A percentile compares a stretch with the other conserved stretches of the same genome.
Conservation (phyloP, 805 yeast genomes). For the Wickerhamomyces strasburgensis region DNA sequence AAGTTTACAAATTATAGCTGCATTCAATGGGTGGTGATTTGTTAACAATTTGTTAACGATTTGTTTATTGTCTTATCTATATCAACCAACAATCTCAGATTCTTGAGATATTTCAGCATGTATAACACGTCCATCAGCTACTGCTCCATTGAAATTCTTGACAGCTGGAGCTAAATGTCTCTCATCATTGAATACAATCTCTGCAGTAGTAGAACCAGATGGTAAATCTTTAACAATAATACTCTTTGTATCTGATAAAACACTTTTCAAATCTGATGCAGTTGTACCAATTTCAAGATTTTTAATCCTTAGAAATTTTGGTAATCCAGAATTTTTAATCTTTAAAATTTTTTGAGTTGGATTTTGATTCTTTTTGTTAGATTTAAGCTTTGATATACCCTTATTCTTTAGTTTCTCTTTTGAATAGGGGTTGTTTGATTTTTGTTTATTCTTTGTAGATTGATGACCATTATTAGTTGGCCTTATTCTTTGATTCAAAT, state of each 20-base stretch:
- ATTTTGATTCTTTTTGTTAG: not conserved
- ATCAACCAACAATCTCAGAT: not conserved
- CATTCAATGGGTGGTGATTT: too few species aligned
- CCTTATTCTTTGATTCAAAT: conserved; percentile 9
- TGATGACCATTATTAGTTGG: conserved; percentile 6
- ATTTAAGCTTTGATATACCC: not conserved
- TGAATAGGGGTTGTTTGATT: conserved; percentile 1
- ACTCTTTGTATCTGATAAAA: conserved; percentile 23
- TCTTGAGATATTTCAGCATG: conserved; percentile 25
- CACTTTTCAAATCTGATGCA: conserved; percentile 26
- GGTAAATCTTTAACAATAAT: conserved; percentile 30
- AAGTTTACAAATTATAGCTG: too few species aligned
- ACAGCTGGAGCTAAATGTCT: conserved; percentile 28
- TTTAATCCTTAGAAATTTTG: conserved; percentile 25
- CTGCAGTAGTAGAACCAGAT: conserved; percentile 36
- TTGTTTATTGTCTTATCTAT: not conserved
- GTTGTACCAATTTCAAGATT: conserved; percentile 30
- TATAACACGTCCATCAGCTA: conserved; percentile 44
- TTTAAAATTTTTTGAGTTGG: conserved; percentile 1
- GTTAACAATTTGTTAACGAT: too few species aligned
- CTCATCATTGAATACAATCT: conserved; percentile 29
- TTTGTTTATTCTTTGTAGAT: conserved; percentile 1
- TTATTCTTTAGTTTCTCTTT: not conserved
- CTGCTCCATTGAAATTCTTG: conserved; percentile 34
- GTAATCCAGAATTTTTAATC: conserved; percentile 22